These are phyloP conservation scores for Prosopis cineraria DNA, from an alignment of 306 rosid genomes.

Conservation along the genomic window DNA sequence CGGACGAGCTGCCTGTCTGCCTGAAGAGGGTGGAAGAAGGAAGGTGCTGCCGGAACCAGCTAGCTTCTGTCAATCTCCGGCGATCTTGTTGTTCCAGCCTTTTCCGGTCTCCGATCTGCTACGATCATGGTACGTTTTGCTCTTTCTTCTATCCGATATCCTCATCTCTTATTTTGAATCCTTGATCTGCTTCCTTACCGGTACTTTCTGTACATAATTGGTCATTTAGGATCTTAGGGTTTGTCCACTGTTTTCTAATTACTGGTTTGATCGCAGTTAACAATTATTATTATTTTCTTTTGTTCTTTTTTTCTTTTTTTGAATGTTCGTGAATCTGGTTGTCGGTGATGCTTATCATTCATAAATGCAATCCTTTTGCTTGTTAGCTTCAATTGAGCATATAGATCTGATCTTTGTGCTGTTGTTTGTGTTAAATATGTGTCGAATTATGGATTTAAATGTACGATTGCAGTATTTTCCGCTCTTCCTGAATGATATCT, in stretches of 20 bases:
- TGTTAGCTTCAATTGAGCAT: background rate
- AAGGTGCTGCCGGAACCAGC: constrained; percentile 31
- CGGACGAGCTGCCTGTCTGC: background rate
- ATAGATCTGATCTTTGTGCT: constrained; percentile 26
- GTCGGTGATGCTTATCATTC: background rate
- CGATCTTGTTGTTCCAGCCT: constrained; percentile 31
- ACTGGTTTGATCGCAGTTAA: background rate
- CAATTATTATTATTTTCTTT: background rate
- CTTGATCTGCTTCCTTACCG: background rate
- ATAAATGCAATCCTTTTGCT: background rate
- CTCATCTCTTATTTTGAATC: background rate
- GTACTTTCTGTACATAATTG: background rate
- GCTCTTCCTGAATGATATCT: background rate
- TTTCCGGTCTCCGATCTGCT: constrained; percentile 26
- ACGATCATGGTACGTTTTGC: constrained; percentile 38
- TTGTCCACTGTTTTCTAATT: background rate
- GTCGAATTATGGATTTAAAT: background rate
- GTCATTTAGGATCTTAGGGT: background rate
- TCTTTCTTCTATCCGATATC: background rate
- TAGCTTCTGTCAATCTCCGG: constrained; percentile 37
- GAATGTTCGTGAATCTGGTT: background rate
- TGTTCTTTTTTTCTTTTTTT: background rate
- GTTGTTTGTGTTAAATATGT: background rate
- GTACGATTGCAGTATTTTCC: background rate
- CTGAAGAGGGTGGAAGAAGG: constrained; percentile 7